A percentile compares a stretch with the other conserved stretches of the same genome.
These are phyloP conservation scores for Xylaria curta DNA, from an alignment of 495 filamentous ascomycete genomes.

Conservation along the genomic window DNA sequence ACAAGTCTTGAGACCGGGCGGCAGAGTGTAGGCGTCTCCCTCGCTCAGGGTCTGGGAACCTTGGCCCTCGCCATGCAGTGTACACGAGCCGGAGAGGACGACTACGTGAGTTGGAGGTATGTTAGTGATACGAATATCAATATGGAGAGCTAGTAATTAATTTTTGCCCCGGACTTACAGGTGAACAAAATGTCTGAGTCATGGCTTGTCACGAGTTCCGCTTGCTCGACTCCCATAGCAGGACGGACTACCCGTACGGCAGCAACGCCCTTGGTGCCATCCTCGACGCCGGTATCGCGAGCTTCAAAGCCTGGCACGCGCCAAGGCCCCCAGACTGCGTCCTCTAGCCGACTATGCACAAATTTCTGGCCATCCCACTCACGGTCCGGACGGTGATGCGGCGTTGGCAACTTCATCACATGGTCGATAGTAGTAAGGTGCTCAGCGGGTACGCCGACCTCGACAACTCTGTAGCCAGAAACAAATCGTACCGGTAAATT, in stretches of 20 bases:
- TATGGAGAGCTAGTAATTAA: not conserved
- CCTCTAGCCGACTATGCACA: conserved; percentile 18
- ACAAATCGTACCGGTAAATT: too few relatives aligned
- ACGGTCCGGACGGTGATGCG: conserved; percentile 18
- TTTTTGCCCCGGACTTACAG: conserved; percentile 3
- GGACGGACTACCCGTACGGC: conserved; percentile 18
- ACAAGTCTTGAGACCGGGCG: conserved; percentile 13
- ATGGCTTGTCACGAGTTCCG: conserved; percentile 16
- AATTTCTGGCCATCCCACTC: conserved; percentile 25
- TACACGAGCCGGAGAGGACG: conserved; percentile 17
- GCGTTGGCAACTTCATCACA: conserved; percentile 21
- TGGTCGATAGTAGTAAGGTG: conserved; percentile 23
- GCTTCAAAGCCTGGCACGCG: conserved; percentile 23
- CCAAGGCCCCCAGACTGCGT: conserved; percentile 20
- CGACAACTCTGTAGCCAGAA: not conserved
- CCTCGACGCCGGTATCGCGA: conserved; percentile 20
- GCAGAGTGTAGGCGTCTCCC: conserved; percentile 23
- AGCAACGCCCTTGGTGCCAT: conserved; percentile 22
- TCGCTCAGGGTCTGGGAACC: conserved; percentile 13
- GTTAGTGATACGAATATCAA: conserved; percentile 1
- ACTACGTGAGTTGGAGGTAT: not conserved
- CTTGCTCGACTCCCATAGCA: not conserved
- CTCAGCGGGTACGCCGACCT: conserved; percentile 23
- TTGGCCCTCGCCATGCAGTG: conserved; percentile 14
- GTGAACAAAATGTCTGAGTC: conserved; percentile 24